These are phyloP conservation scores for Haplosporangium sp. DNA, from an alignment of 371 early-diverging fungal genomes.

Conservation along the genomic window DNA sequence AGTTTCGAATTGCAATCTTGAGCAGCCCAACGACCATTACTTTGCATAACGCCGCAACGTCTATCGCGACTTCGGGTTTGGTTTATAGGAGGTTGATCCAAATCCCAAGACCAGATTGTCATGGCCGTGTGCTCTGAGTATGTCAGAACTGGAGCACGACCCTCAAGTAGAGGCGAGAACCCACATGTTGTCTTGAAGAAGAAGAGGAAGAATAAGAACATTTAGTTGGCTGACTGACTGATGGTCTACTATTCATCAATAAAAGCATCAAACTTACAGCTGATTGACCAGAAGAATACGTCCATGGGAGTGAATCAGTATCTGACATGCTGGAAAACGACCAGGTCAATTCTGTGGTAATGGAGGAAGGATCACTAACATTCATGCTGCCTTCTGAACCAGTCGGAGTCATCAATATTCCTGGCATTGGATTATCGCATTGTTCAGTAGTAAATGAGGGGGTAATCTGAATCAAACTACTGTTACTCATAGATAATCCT, in stretches of 20 bases:
- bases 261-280: constrained; percentile 29
- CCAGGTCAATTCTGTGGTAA: constrained; percentile 16
- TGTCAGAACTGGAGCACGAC: constrained; percentile 17
- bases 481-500: constrained; percentile 36
- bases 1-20: constrained; percentile 50
- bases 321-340: constrained; percentile 46
- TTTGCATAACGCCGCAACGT: constrained; percentile 50
- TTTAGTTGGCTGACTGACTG: background rate
- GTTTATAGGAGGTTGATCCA: constrained; percentile 33
- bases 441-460: constrained; percentile 4
- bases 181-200: constrained; percentile 33
- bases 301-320: constrained; percentile 27
- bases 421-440: constrained; percentile 31
- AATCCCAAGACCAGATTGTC: constrained; percentile 54
- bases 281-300: constrained; percentile 20
- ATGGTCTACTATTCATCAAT: background rate
- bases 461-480: constrained; percentile 21
- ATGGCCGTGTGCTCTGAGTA: constrained; percentile 41
- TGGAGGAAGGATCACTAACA: background rate
- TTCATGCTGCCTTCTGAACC: constrained; percentile 21
- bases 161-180: constrained; percentile 20
- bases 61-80: constrained; percentile 23
- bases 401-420: constrained; percentile 39
- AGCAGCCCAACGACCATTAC: constrained; percentile 46
- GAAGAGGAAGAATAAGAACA: background rate